Conservation (phyloP, 2,329 filamentous ascomycete species). For the Penicillium sp. region DNA sequence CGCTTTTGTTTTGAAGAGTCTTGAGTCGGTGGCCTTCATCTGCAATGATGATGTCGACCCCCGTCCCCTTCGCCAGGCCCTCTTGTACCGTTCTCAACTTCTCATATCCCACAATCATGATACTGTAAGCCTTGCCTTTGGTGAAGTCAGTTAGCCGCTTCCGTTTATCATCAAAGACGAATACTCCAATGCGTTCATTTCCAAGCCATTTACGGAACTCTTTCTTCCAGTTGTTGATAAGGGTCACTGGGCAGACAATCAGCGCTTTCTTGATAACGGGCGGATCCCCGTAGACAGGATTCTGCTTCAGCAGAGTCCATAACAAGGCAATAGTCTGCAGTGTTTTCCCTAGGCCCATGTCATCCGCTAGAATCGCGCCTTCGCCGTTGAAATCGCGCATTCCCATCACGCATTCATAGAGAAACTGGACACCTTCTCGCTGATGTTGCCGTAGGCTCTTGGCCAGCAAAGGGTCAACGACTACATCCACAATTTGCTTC, state of each 20-base stretch:
- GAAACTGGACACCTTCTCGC: conserved; percentile 65
- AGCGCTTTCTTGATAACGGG: conserved; percentile 68
- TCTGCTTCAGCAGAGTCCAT: conserved; percentile 71
- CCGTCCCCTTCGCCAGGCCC: conserved; percentile 59
- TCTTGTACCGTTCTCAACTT: conserved; percentile 64
- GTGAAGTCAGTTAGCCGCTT: conserved; percentile 66
- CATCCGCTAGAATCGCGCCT: conserved; percentile 69
- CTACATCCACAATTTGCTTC: conserved; percentile 68
- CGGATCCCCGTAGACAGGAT: conserved; percentile 57
- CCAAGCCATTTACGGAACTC: conserved; percentile 74
- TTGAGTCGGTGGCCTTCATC: conserved; percentile 68
- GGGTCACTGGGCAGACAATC: conserved; percentile 69
- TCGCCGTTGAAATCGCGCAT: conserved; percentile 64
- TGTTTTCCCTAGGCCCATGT: conserved; percentile 74
- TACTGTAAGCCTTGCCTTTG: conserved; percentile 63
- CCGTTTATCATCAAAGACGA: conserved; percentile 60
- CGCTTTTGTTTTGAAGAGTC: conserved; percentile 66
- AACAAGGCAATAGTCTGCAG: conserved; percentile 68
- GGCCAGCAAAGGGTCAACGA: conserved; percentile 64
- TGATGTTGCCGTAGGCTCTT: conserved; percentile 66
- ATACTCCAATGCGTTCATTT: conserved; percentile 66
- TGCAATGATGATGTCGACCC: conserved; percentile 68
- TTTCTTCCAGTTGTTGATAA: conserved; percentile 70
- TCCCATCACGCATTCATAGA: conserved; percentile 76
- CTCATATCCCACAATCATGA: conserved; percentile 74